Base-by-base conservation (phyloP, 139 green algal species). In the Micromonas commoda region DNA sequence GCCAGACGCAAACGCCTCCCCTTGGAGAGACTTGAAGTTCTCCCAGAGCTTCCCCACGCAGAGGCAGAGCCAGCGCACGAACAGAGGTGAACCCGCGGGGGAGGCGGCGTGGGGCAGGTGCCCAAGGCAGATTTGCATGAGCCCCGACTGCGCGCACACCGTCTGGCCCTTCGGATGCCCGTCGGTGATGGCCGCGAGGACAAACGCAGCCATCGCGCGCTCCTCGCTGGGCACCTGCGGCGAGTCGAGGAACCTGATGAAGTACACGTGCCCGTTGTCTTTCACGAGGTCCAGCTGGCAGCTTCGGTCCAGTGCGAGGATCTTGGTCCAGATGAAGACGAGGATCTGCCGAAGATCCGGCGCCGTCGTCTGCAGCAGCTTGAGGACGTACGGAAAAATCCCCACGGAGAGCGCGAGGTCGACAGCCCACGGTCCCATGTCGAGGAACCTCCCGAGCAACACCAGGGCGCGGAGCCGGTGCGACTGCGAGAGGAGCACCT, bases 301-400 rank as follows among this genome's bases (percentile, higher is more conserved):
- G 79, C 82, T 88, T 4, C 68, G 75, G 85, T 99, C 95, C 65
- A 97, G 89, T 1, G 95, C 93, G 70, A 99, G 84, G 39, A 99
- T 96, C 83, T 99, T 99, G 76, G 93, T 91, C 95, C 95, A 99
- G 78, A 99, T 99, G 87, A 97, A 97, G 24, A 99, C 91, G 21
- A 99, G 88, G 26, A 96, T 97, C 52, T 92, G 84, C 19, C 93
- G 85, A 77, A 99, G 85, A 73, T 99, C 95, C 0, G 82, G 32
- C 39, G 90, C 90, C 3, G 90, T 97, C n/a, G 95, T 99, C 82
- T 99, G 93, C 82, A 99, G 90, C 78, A 99, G 89, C 88, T 99
- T 99, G 53, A 99, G 88, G 54, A 99, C 94, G 81, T 99, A 99
- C 5, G 95, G 95, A 84, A 99, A 99, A 72, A 99, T 98, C 81